A percentile compares a stretch with the other conserved stretches of the same genome.
phyloP scores from a whole-genome alignment of 2,329 filamentous ascomycete species.

The Cordyceps cateniannulata region DNA sequence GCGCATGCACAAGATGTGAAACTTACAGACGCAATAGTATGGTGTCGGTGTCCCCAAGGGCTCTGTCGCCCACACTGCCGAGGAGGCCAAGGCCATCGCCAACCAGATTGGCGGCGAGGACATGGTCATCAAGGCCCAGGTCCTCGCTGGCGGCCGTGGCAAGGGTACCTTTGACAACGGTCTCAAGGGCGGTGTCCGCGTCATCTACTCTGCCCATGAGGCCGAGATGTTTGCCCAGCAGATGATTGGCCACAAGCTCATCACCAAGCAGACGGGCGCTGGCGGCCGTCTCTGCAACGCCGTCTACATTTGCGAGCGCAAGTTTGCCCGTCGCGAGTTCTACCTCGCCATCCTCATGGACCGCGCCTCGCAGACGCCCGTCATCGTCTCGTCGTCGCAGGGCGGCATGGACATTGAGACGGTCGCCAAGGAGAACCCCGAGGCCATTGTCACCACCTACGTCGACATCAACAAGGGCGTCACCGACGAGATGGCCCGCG shows the following conservation, averaged over 20 bases:
- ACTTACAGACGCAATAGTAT: conserved; percentile 55
- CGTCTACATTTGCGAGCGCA: conserved; percentile 99
- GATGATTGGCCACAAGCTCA: conserved; percentile 99
- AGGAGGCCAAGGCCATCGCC: conserved; percentile 87
- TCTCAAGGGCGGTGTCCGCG: conserved; percentile 95
- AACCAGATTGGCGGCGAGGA: conserved; percentile 89
- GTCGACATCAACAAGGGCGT: conserved; percentile 93
- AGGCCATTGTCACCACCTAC: conserved; percentile 89
- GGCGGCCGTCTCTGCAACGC: conserved; percentile 89
- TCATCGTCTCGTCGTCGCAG: conserved; percentile 96
- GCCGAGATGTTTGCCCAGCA: conserved; percentile 97
- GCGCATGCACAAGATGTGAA: conserved; percentile 15
- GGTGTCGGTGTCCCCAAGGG: conserved; percentile 90
- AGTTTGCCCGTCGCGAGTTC: conserved; percentile 98
- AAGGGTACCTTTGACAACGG: conserved; percentile 98
- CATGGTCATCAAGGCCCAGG: conserved; percentile 99
- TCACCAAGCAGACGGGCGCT: conserved; percentile 98
- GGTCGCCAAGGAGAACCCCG: conserved; percentile 95
- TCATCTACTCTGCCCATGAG: conserved; percentile 96
- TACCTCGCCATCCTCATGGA: conserved; percentile 99
- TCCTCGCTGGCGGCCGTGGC: conserved; percentile 93
- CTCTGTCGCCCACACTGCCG: conserved; percentile 68
- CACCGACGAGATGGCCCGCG: conserved; percentile 87
- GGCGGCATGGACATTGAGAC: conserved; percentile 99
- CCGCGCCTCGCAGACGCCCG: conserved; percentile 79